Evolutionary conservation across 495 filamentous ascomycete species (phyloP).

Genomic region (Xylaria grammica): DNA sequence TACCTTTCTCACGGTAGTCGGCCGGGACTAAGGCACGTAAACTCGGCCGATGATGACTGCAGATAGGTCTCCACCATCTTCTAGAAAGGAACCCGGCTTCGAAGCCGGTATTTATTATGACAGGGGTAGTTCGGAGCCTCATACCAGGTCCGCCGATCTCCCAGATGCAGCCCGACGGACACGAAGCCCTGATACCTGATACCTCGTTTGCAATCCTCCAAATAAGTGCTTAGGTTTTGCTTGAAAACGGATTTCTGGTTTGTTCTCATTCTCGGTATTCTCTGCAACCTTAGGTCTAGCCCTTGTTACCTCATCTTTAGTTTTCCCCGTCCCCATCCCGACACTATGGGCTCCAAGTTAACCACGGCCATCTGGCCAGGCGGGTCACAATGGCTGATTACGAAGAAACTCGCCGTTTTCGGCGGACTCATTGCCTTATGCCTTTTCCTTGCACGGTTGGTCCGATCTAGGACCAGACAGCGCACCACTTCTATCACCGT

Average conservation of each 20-base stretch:
- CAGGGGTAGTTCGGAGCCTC: background rate
- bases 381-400: background rate
- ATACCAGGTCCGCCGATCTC: no score
- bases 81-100: no score
- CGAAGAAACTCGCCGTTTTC: background rate
- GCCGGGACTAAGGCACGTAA: background rate
- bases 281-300: background rate
- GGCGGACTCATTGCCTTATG: background rate
- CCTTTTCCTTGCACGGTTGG: background rate
- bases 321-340: background rate
- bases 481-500: background rate
- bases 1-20: no score
- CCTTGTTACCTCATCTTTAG: background rate
- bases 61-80: no score
- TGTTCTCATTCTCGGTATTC: no score
- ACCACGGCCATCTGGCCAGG: background rate
- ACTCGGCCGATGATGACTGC: background rate
- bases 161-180: no score
- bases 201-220: no score
- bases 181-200: no score
- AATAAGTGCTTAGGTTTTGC: no score
- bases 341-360: background rate
- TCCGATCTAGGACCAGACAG: background rate
- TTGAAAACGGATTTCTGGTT: no score
- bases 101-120: no score